A percentile compares a stretch with the other conserved stretches of the same genome.
Conservation (phyloP, 140 eudicot species). For the Erigeron philadelphicus region DNA sequence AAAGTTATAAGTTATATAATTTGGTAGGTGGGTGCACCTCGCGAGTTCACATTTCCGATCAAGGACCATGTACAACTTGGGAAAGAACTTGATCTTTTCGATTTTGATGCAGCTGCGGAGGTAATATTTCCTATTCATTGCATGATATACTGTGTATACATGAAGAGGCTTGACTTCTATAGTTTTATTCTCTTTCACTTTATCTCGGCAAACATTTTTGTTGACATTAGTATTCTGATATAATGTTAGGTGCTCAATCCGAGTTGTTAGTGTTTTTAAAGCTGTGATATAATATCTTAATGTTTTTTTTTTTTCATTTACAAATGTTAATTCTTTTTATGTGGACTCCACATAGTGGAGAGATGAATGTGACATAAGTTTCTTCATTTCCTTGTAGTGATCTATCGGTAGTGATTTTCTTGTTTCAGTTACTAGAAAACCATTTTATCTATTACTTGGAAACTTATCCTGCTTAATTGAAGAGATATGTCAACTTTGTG, state of each 20-base stretch:
- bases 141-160: background rate
- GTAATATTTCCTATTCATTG: slow-evolving; percentile 38
- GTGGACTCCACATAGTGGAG: background rate
- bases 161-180: background rate
- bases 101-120: slow-evolving; percentile 96
- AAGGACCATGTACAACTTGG: slow-evolving; percentile 92
- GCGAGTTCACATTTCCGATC: slow-evolving; percentile 54
- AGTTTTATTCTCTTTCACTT: background rate
- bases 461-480: background rate
- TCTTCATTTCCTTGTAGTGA: background rate
- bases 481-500: background rate
- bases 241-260: background rate
- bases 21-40: slow-evolving; percentile 61
- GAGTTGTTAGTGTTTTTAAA: background rate
- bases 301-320: slow-evolving; percentile 12
- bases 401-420: background rate
- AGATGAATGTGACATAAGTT: background rate
- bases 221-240: background rate
- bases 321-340: background rate
- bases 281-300: background rate
- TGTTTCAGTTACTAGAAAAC: background rate
- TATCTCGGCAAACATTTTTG: background rate
- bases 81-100: slow-evolving; percentile 78
- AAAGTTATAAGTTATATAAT: background rate
- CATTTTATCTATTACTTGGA: background rate